Base-by-base conservation (phyloP, 176 grass and related monocot species). In the Avena insularis region DNA sequence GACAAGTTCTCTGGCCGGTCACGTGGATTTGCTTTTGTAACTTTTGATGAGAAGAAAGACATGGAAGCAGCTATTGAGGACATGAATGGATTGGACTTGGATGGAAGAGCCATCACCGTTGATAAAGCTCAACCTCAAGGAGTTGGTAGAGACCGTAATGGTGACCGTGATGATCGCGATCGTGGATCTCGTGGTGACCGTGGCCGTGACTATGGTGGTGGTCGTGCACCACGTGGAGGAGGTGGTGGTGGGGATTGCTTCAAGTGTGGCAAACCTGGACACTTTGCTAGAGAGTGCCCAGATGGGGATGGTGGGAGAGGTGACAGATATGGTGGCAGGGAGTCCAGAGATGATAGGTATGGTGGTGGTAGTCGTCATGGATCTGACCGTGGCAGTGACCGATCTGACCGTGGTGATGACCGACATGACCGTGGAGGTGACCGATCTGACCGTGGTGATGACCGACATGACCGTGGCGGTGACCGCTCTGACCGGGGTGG, bases 41-140 rank as follows among this genome's bases (percentile, higher is more conserved):
- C 97, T 31, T 99, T 99, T 82, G 92, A 93, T 70, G 91, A 99
- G n/a, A 92, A 99, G 94, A 90, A 96, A 85, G 84, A 92, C 43
- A 99, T 99, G 97, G 88, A 95, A 61, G 97, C 96, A 66, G 97
- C 97, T 75, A 99, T 99, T 79, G 97, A 99, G 76, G 94, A 83
- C 50, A 99, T 99, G 97, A 99, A 99, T 87, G 97, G 94, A 59
- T 59, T 91, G 83, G 80, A 86, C 71, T 84, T 99, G 60, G 94
- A 96, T 27, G 97, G 97, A 9, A 92, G 94, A 71, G 80, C 78
- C 40, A 99, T 96, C 78, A 94, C 89, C 36, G 94, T 99, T n/a
- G 93, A 96, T 59, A 87, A 95, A 85, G 94, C 97, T 86, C 97
- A 94, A 84, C 92, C 92, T 74, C 94, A 95, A 59, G 89, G 94